Evolutionary conservation across 164 flowering plant species (phyloP).

Genomic region (Piper longum): DNA sequence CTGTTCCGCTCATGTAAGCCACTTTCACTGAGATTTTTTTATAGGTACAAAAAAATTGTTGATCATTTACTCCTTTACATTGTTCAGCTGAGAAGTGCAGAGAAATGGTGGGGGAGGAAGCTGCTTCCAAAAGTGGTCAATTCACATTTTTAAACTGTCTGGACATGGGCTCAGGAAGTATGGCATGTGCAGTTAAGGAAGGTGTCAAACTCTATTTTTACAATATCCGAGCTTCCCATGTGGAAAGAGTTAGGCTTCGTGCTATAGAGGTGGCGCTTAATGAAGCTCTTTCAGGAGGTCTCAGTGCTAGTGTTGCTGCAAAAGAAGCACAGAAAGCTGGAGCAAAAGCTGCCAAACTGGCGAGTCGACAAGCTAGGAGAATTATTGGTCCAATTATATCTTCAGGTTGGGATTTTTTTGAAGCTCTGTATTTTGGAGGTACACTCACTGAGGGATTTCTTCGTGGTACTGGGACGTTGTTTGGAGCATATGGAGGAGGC

Average conservation of each 20-base stretch:
- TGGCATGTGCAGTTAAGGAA: constrained; percentile 28
- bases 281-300: constrained; percentile 64
- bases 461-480: constrained; percentile 73
- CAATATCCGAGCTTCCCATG: constrained; percentile 58
- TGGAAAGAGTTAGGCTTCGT: constrained; percentile 43
- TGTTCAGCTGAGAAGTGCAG: constrained; percentile 79
- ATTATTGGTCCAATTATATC: constrained; percentile 81
- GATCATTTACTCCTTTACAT: background rate
- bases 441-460: constrained; percentile 73
- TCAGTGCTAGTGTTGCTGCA: constrained; percentile 55
- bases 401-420: constrained; percentile 93
- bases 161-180: constrained; percentile 30
- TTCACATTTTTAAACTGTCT: constrained; percentile 52
- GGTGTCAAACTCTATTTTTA: constrained; percentile 41
- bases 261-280: constrained; percentile 59
- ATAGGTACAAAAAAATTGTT: background rate
- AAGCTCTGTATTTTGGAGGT: constrained; percentile 86
- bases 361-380: constrained; percentile 59
- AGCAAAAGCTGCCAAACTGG: constrained; percentile 79
- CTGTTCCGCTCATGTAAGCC: no score
- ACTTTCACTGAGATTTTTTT: no score
- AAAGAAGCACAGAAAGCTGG: constrained; percentile 67
- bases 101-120: constrained; percentile 61
- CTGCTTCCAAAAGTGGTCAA: constrained; percentile 77
- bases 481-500: constrained; percentile 71